Evolutionary conservation across 257 asterid species (phyloP).

Genomic region (Przewalskia tangutica): DNA sequence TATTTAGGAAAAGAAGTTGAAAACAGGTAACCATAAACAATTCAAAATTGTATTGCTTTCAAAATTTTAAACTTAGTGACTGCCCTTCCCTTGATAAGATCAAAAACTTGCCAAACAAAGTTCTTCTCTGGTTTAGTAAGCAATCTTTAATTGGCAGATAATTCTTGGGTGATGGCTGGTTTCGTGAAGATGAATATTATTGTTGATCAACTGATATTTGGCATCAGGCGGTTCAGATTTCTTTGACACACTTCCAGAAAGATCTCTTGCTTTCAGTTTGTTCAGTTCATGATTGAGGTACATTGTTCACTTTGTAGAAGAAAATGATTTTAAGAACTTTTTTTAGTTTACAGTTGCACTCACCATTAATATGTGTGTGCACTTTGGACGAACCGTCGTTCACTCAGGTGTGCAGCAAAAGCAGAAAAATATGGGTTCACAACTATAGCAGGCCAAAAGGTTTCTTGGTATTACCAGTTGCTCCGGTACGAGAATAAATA

Average conservation of each 20-base stretch:
- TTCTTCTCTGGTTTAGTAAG: constrained; percentile 83
- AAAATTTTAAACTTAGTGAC: constrained; percentile 22
- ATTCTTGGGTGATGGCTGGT: neutral
- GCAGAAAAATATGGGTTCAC: constrained; percentile 80
- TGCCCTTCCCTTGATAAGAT: constrained; percentile 59
- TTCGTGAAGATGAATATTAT: neutral
- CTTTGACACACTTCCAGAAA: constrained; percentile 54
- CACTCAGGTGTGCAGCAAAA: constrained; percentile 79
- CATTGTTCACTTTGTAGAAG: constrained; percentile 29
- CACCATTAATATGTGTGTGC: constrained; percentile 8
- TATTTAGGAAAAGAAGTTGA: no score
- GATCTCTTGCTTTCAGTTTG: constrained; percentile 65
- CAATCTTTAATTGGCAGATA: neutral
- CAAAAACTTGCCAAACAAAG: constrained; percentile 50
- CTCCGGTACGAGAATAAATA: constrained; percentile 44
- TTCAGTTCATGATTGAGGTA: constrained; percentile 59
- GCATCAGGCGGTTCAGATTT: constrained; percentile 52
- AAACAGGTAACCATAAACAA: no score
- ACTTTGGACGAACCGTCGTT: constrained; percentile 76
- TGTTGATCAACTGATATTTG: neutral
- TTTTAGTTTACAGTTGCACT: neutral
- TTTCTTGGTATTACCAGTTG: constrained; percentile 61
- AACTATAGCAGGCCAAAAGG: constrained; percentile 67
- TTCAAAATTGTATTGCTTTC: neutral
- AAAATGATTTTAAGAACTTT: neutral